Evolutionary conservation across 2,329 filamentous ascomycete species (phyloP).

Genomic region (Diaporthe citriasiana): DNA sequence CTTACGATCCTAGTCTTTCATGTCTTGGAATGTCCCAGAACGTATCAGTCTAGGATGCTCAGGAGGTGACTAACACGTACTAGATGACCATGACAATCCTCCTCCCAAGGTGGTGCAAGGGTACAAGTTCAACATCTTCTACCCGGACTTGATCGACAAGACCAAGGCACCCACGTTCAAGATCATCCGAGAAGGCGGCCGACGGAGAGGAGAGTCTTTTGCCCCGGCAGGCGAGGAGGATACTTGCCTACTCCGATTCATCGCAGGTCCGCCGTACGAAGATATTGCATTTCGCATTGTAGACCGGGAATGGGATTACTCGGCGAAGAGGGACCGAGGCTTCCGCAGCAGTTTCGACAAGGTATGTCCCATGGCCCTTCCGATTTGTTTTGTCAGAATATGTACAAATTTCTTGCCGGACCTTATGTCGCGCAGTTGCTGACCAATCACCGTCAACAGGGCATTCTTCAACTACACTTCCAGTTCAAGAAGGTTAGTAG

Average conservation of each 20-base stretch:
- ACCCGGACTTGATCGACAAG: constrained; percentile 96
- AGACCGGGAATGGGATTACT: constrained; percentile 99
- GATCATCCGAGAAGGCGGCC: constrained; percentile 93
- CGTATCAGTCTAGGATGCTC: no score
- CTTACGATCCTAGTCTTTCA: no score
- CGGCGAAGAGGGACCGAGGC: constrained; percentile 91
- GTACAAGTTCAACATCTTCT: constrained; percentile 99
- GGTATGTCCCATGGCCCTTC: constrained; percentile 66
- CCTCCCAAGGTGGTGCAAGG: constrained; percentile 98
- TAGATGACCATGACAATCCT: constrained; percentile 98
- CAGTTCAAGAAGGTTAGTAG: constrained; percentile 92
- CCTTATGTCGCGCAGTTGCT: constrained; percentile 38
- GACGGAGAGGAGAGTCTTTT: constrained; percentile 90
- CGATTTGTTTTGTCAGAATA: neutral
- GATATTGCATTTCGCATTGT: constrained; percentile 98
- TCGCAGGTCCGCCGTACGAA: constrained; percentile 94
- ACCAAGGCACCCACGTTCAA: constrained; percentile 94
- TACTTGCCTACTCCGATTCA: constrained; percentile 95
- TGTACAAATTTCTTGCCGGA: constrained; percentile 1
- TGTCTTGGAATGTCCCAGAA: no score
- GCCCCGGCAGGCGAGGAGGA: constrained; percentile 96
- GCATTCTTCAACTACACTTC: constrained; percentile 96
- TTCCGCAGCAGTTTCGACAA: constrained; percentile 99
- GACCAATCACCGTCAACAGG: constrained; percentile 63
- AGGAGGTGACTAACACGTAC: no score